Conservation (phyloP, 495 filamentous ascomycete species). For the Cercophora newfieldiana region DNA sequence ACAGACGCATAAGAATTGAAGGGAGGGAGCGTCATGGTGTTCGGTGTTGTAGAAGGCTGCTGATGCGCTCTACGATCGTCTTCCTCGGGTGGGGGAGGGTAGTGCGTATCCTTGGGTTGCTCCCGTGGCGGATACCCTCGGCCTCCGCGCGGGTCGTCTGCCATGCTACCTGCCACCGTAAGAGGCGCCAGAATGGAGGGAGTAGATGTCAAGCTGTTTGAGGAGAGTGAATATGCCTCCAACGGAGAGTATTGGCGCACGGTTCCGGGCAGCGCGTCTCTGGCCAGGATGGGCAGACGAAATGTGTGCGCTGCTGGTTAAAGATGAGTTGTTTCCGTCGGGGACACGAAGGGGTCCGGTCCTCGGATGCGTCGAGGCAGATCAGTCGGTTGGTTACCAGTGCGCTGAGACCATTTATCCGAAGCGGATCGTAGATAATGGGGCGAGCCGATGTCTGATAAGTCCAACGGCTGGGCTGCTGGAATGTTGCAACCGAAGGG, state of each 20-base stretch:
- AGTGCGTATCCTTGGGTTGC: conserved; percentile 42
- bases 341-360: neutral
- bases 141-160: conserved; percentile 41
- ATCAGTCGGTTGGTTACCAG: neutral
- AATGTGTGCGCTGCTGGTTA: neutral
- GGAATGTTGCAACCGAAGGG: neutral
- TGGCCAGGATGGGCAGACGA: neutral
- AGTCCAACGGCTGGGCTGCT: neutral
- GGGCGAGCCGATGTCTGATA: neutral
- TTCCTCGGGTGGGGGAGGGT: conserved; percentile 50
- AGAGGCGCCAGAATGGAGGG: conserved; percentile 11
- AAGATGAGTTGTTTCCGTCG: neutral
- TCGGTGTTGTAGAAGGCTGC: conserved; percentile 34
- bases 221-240: neutral
- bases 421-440: neutral
- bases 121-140: conserved; percentile 41
- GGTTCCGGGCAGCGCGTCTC: neutral
- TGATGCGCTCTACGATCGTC: conserved; percentile 47
- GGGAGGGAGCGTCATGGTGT: conserved; percentile 39
- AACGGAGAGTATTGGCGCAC: neutral
- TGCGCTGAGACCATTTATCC: neutral
- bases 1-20: conserved; percentile 16
- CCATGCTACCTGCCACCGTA: conserved; percentile 38
- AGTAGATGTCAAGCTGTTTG: neutral
- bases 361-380: neutral